These are phyloP conservation scores for Clonostachys rhizophaga DNA, from an alignment of 2,329 filamentous ascomycete species.

Conservation along the genomic window DNA sequence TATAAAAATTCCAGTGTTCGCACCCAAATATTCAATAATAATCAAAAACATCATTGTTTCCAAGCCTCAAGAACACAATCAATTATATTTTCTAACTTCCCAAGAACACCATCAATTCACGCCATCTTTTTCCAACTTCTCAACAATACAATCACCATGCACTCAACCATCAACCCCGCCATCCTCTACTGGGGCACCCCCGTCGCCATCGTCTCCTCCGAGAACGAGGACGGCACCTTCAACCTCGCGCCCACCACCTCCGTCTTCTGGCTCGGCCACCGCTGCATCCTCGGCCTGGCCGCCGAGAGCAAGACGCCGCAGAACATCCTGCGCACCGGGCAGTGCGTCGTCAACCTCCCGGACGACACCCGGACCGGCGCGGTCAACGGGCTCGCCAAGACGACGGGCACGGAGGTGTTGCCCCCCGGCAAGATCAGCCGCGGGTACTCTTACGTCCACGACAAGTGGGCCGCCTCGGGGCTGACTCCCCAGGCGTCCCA, in stretches of 20 bases:
- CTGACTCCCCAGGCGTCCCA: conserved; percentile 26
- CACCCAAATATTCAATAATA: too few species aligned
- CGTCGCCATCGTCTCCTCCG: conserved; percentile 29
- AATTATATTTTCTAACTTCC: too few species aligned
- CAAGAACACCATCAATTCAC: too few species aligned
- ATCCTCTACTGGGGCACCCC: conserved; percentile 35
- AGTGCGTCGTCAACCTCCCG: conserved; percentile 36
- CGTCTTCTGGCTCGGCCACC: conserved; percentile 35
- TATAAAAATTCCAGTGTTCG: too few species aligned
- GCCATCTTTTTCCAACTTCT: too few species aligned
- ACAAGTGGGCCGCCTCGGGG: conserved; percentile 27
- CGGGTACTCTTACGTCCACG: conserved; percentile 26
- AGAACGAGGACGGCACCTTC: conserved; percentile 30
- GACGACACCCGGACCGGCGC: conserved; percentile 21
- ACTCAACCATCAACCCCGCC: conserved; percentile 13
- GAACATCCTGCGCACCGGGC: conserved; percentile 31
- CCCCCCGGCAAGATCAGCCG: conserved; percentile 11
- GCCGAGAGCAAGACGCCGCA: conserved; percentile 26
- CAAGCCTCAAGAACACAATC: too few species aligned
- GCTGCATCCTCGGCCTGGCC: conserved; percentile 33
- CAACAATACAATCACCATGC: too few species aligned
- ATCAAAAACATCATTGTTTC: too few species aligned
- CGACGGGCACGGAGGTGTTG: conserved; percentile 18
- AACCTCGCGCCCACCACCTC: conserved; percentile 39
- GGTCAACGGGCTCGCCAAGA: conserved; percentile 30